phyloP scores from a whole-genome alignment of 495 filamentous ascomycete species.

The Lasiosphaeria miniovina region DNA sequence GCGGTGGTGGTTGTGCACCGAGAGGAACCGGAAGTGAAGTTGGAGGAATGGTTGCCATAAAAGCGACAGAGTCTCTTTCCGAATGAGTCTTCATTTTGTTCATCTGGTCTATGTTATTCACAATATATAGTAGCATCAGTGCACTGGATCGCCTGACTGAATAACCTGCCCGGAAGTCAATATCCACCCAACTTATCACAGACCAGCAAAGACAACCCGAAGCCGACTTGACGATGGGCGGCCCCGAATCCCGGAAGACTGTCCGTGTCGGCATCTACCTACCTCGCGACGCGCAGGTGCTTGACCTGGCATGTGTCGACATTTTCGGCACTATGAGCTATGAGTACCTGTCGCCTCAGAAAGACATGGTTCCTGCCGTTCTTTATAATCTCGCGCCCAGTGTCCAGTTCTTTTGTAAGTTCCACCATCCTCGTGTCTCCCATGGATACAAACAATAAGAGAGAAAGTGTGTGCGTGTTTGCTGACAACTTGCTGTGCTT shows the following conservation, averaged over 20 bases:
- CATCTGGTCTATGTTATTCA: too few species aligned
- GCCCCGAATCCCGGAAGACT: slow-evolving; percentile 3
- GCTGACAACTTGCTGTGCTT: background rate
- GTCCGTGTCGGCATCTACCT: slow-evolving; percentile 48
- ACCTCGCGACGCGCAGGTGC: slow-evolving; percentile 41
- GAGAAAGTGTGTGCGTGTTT: background rate
- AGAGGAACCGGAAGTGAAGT: too few species aligned
- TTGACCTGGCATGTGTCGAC: slow-evolving; percentile 50
- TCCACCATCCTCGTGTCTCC: background rate
- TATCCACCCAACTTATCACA: too few species aligned
- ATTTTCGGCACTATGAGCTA: slow-evolving; percentile 44
- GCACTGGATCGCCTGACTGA: too few species aligned
- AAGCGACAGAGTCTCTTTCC: too few species aligned
- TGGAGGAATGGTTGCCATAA: too few species aligned
- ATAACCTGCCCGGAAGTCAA: too few species aligned
- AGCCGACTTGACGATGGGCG: background rate
- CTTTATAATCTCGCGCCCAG: slow-evolving; percentile 39
- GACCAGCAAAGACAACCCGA: too few species aligned
- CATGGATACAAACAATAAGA: background rate
- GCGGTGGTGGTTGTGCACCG: too few species aligned
- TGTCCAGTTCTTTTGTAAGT: slow-evolving; percentile 36
- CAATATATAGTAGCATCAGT: too few species aligned
- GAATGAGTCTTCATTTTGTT: too few species aligned
- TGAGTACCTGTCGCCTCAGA: slow-evolving; percentile 40
- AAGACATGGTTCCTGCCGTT: slow-evolving; percentile 28